phyloP scores from a whole-genome alignment of 371 early-diverging fungal genomes.

The Choanephora cucurbitarum region DNA sequence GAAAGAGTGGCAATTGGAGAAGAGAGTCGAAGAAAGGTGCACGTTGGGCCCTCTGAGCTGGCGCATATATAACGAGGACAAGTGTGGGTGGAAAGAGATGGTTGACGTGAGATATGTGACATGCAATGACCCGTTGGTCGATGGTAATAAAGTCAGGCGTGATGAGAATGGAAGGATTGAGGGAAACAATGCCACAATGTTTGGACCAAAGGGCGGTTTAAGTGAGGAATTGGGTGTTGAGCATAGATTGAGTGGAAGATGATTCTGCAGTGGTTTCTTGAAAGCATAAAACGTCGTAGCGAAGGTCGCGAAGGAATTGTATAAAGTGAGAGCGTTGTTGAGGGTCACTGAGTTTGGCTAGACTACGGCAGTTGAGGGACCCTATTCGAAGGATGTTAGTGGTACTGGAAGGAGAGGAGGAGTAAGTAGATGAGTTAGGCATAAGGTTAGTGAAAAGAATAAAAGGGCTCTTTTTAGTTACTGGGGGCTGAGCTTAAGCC shows the following conservation, averaged over 20 bases:
- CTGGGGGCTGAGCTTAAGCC: background rate
- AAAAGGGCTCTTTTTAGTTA: background rate
- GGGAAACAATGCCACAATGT: conserved; percentile 9
- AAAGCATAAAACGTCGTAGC: conserved; percentile 8
- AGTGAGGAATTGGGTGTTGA: conserved; percentile 3
- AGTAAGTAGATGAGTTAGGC: too few relatives aligned
- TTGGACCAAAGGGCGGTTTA: background rate
- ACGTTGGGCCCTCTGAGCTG: background rate
- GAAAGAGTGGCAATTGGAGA: too few relatives aligned
- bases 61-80: conserved; percentile 14
- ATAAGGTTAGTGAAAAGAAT: background rate
- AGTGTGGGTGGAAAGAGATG: background rate
- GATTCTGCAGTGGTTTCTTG: conserved; percentile 11
- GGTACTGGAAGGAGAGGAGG: background rate
- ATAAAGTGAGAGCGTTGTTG: background rate
- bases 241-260: background rate
- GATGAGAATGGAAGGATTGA: background rate
- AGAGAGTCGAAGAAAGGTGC: too few relatives aligned
- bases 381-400: background rate
- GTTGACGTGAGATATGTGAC: background rate
- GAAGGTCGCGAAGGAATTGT: background rate
- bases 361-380: conserved; percentile 12
- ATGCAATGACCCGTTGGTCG: conserved; percentile 2
- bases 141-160: background rate
- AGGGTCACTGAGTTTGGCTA: background rate